Evolutionary conservation across 169 alveolate genomes (phyloP).

Genomic region (Cryptosporidium baileyi): DNA sequence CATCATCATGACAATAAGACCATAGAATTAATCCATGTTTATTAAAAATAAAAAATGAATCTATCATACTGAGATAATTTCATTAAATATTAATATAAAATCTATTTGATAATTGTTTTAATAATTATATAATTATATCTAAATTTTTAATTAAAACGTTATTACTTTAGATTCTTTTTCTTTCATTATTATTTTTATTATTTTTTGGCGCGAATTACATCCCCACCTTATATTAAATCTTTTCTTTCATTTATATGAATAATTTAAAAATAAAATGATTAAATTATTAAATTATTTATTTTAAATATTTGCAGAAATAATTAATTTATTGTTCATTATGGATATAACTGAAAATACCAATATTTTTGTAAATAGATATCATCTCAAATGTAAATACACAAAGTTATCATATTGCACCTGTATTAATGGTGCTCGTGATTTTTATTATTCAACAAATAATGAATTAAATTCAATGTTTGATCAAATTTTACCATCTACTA

Average conservation of each 20-base stretch:
- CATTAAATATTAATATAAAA: background rate
- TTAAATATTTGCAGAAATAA: background rate
- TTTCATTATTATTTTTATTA: background rate
- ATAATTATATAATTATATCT: background rate
- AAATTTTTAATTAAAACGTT: background rate
- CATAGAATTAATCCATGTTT: constrained; percentile 50
- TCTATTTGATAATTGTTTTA: background rate
- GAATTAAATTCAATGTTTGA: constrained; percentile 34
- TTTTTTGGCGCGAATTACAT: constrained; percentile 22
- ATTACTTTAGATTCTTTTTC: background rate
- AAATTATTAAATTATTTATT: background rate
- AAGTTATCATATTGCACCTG: constrained; percentile 57
- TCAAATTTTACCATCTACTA: constrained; percentile 13
- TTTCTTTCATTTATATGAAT: background rate
- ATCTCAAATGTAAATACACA: constrained; percentile 36
- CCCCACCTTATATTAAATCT: constrained; percentile 53
- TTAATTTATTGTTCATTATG: background rate
- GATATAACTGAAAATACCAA: background rate
- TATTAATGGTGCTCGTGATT: background rate
- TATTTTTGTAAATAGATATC: constrained; percentile 39
- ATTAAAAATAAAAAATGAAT: constrained; percentile 47
- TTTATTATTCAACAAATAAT: background rate
- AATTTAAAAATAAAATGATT: background rate
- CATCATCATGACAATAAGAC: constrained; percentile 28
- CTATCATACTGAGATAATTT: background rate